Base-by-base conservation (phyloP, 225 moss, liverwort and hornwort species). In the Climacium dendroides region DNA sequence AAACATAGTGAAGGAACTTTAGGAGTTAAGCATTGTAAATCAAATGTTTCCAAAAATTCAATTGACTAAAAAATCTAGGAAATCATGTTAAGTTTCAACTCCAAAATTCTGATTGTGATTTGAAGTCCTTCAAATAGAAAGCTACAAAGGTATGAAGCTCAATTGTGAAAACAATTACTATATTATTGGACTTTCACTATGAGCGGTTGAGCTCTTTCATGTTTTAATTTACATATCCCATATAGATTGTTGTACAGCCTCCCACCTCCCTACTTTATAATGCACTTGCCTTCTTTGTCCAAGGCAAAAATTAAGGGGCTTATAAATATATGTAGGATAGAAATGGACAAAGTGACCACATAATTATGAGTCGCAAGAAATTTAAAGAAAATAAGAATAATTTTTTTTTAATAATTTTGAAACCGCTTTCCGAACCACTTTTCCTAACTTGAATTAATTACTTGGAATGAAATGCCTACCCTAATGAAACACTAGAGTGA, bases 341-440 rank as follows among this genome's bases (percentile, higher is more conserved):
- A 64, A 0, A 35, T 10, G 3, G 3, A 65, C 10, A 19, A 35
- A 65, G 6, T 66, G n/a, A 2, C 66, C 1, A 20, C n/a, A 66
- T n/a, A n/a, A n/a, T n/a, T 22, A 37, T 1, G 4, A 69, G 4
- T 24, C 39, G 5, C 0, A 0, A 0, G 1, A 67, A 37, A 23
- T 67, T 37, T n/a, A 37, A n/a, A n/a, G 19, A 35, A 34, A 63
- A 65, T 10, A 19, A n/a, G n/a, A 19, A 65, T 20, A n/a, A 47
- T 47, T 48, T 8, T 48, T 13, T 48, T 22, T 37, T 5, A 9
- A 3, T 9, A 22, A 22, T n/a, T 22, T 0, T 7, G 0, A 24
- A 69, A 39, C 24, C 3, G 0, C 13, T 39, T 10, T 48, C 7
- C 4, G 3, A 25, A 39, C 14, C 14, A 39, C 14, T 25, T 39